Evolutionary conservation across 306 rosid genomes (phyloP).

Genomic region (Fagus crenata): DNA sequence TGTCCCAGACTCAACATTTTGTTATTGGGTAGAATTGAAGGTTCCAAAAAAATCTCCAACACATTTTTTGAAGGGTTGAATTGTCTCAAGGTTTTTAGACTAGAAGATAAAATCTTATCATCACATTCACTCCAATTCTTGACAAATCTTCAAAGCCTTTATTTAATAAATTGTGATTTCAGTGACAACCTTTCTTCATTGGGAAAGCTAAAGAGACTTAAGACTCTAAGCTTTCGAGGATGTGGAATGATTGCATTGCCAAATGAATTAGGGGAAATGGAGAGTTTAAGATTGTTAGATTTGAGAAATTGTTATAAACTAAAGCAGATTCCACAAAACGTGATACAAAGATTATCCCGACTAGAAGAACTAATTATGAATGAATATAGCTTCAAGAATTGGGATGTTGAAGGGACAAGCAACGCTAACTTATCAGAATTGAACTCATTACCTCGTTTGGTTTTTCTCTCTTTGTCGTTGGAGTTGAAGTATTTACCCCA

Average conservation of each 20-base stretch:
- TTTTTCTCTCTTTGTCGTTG: too few relatives aligned
- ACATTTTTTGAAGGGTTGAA: not conserved
- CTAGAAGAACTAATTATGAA: too few relatives aligned
- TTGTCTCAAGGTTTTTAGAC: slow-evolving; percentile 1
- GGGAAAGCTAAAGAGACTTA: slow-evolving; percentile 4
- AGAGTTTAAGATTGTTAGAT: too few relatives aligned
- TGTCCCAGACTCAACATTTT: slow-evolving; percentile 23
- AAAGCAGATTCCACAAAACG: too few relatives aligned
- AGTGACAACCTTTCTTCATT: slow-evolving; percentile 15
- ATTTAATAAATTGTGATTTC: accelerated
- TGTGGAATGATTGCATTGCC: not conserved
- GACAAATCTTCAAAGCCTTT: not conserved
- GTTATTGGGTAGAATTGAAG: not conserved
- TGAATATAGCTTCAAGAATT: too few relatives aligned
- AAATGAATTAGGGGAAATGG: too few relatives aligned
- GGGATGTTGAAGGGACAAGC: too few relatives aligned
- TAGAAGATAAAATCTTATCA: not conserved
- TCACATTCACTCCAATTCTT: not conserved
- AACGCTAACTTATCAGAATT: too few relatives aligned
- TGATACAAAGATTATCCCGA: too few relatives aligned
- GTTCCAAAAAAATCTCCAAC: not conserved
- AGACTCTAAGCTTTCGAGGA: not conserved
- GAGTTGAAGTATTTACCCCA: too few relatives aligned
- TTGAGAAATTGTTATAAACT: too few relatives aligned
- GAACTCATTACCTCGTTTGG: too few relatives aligned